Conservation (phyloP, 2,329 filamentous ascomycete genomes). For the Penicillium olsonii region DNA sequence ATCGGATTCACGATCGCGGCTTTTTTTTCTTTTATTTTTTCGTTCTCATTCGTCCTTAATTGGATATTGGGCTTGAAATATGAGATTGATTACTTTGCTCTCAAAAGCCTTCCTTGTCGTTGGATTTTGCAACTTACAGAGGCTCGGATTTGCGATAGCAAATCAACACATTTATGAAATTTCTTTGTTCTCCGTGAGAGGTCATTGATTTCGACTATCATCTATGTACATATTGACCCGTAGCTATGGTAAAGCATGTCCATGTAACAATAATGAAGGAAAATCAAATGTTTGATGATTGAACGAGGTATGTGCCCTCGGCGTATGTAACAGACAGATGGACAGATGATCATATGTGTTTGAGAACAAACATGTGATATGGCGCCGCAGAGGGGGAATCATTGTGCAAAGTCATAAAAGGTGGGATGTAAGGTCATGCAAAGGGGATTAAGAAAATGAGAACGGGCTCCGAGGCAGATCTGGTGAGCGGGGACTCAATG, state of each 20-base stretch:
- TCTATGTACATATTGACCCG: constrained; percentile 22
- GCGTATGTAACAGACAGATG: constrained; percentile 4
- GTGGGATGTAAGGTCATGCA: constrained; percentile 8
- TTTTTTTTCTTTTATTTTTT: constrained; percentile 6
- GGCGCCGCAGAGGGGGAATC: constrained; percentile 28
- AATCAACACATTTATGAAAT: not conserved
- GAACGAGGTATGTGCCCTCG: constrained; percentile 3
- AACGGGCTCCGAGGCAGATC: constrained; percentile 86
- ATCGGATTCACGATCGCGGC: constrained; percentile 1
- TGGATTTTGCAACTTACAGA: not conserved
- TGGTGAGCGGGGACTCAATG: constrained; percentile 81
- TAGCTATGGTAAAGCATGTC: constrained; percentile 6
- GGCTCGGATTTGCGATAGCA: not conserved
- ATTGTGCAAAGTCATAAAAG: constrained; percentile 21
- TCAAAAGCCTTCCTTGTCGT: not conserved
- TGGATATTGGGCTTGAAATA: not conserved
- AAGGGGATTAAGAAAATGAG: constrained; percentile 46
- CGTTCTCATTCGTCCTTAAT: not conserved
- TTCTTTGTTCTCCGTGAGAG: not conserved
- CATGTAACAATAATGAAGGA: not conserved
- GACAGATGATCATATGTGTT: constrained; percentile 9
- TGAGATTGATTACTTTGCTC: not conserved
- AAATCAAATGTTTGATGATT: not conserved
- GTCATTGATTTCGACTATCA: not conserved
- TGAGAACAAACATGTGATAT: constrained; percentile 14